Evolutionary conservation across 2,329 filamentous ascomycete genomes (phyloP).

Genomic region (Epichloe baconii): DNA sequence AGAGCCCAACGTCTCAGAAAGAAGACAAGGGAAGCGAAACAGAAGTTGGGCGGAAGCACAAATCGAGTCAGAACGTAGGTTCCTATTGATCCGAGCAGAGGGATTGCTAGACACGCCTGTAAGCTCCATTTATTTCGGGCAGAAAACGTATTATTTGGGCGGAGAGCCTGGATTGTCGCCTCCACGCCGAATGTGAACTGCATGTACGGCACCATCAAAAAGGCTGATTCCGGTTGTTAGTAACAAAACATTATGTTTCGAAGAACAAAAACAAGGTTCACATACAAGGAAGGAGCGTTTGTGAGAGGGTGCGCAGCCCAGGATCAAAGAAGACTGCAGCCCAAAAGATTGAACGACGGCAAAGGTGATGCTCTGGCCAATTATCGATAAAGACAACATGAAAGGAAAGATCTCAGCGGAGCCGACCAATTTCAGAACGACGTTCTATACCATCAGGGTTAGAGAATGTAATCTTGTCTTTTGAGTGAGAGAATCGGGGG

Average conservation of each 20-base stretch:
- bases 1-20: constrained; percentile 49
- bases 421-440: constrained; percentile 30
- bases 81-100: constrained; percentile 37
- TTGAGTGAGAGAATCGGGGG: background rate
- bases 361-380: constrained; percentile 45
- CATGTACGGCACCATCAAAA: constrained; percentile 53
- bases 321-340: constrained; percentile 34
- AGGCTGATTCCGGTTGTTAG: constrained; percentile 29
- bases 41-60: constrained; percentile 42
- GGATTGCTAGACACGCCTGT: constrained; percentile 38
- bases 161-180: constrained; percentile 36
- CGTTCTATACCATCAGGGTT: constrained; percentile 14
- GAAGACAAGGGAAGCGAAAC: constrained; percentile 57
- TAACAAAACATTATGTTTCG: background rate
- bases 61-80: constrained; percentile 47
- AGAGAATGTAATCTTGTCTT: background rate
- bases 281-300: constrained; percentile 48
- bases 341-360: constrained; percentile 43
- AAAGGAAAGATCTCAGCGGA: constrained; percentile 41
- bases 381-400: constrained; percentile 42
- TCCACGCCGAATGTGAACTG: constrained; percentile 55
- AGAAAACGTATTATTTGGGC: constrained; percentile 42
- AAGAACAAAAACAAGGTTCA: background rate
- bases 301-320: constrained; percentile 41
- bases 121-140: constrained; percentile 47